These are phyloP conservation scores for Nakataea oryzae DNA, from an alignment of 2,329 filamentous ascomycete genomes.

Conservation along the genomic window DNA sequence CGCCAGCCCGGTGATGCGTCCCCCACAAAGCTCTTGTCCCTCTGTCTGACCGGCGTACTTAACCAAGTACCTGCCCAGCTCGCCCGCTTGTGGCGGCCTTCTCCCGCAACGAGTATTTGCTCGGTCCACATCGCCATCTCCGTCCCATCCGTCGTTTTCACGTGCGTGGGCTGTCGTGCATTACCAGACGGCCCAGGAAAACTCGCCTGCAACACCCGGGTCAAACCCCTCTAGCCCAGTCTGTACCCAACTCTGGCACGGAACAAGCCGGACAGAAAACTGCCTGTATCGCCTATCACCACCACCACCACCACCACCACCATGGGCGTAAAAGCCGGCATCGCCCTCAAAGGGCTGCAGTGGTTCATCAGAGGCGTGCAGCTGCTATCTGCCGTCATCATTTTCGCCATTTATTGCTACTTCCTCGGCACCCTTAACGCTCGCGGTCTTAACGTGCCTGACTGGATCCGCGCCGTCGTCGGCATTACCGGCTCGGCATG, in stretches of 20 bases:
- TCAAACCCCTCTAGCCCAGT: neutral
- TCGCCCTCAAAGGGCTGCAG: slow-evolving; percentile 57
- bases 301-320: slow-evolving; percentile 9
- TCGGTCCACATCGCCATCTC: neutral
- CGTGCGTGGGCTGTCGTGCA: neutral
- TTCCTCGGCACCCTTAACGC: slow-evolving; percentile 66
- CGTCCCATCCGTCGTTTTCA: neutral
- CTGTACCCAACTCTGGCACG: neutral
- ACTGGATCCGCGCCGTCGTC: slow-evolving; percentile 61
- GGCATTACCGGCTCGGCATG: slow-evolving; percentile 67
- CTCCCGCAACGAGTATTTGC: neutral
- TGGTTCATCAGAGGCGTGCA: slow-evolving; percentile 65
- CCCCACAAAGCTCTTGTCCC: neutral
- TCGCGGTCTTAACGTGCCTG: slow-evolving; percentile 52
- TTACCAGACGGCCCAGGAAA: neutral
- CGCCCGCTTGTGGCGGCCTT: neutral
- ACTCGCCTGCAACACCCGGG: too few species aligned
- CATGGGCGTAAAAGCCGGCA: slow-evolving; percentile 48
- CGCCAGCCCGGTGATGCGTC: neutral
- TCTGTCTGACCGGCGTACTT: neutral
- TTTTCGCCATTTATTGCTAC: slow-evolving; percentile 75
- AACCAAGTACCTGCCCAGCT: neutral
- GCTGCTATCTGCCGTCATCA: slow-evolving; percentile 60
- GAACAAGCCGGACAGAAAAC: neutral
- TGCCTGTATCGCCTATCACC: too few species aligned